Percentiles rank a stretch among this genome's conserved stretches.
phyloP scores from a whole-genome alignment of 306 rosid species.

The Alnus glutinosa region DNA sequence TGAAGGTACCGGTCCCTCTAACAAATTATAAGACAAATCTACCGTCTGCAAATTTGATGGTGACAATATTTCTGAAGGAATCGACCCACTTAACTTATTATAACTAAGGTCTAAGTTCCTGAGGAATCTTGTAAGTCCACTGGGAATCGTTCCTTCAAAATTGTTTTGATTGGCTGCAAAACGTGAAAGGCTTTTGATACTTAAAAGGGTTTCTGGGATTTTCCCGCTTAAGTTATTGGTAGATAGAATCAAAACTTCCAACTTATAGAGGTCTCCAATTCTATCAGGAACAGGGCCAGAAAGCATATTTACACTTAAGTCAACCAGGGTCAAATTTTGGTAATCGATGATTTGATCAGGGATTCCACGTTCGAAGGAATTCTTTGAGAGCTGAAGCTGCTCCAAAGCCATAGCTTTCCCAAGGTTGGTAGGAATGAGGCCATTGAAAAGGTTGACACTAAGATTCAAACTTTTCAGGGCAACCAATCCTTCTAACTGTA shows the following conservation, averaged over 20 bases:
- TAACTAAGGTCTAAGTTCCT: constrained; percentile 63
- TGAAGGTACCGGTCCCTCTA: constrained; percentile 52
- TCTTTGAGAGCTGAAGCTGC: constrained; percentile 54
- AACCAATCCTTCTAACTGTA: constrained; percentile 49
- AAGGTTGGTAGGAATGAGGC: constrained; percentile 49
- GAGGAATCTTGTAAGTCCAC: constrained; percentile 49
- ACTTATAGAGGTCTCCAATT: constrained; percentile 55
- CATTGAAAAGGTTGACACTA: constrained; percentile 17
- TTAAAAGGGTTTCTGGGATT: constrained; percentile 48
- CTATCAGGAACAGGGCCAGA: constrained; percentile 42
- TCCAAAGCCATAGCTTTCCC: constrained; percentile 57
- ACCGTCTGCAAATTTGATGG: constrained; percentile 35
- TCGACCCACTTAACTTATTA: constrained; percentile 35
- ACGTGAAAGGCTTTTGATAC: constrained; percentile 45
- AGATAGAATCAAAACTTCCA: constrained; percentile 64
- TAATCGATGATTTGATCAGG: constrained; percentile 43
- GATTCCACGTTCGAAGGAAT: constrained; percentile 34
- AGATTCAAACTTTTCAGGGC: constrained; percentile 57
- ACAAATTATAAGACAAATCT: constrained; percentile 58
- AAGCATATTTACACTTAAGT: constrained; percentile 34
- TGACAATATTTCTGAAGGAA: constrained; percentile 59
- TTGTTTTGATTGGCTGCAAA: constrained; percentile 68
- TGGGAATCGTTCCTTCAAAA: constrained; percentile 48
- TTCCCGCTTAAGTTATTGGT: constrained; percentile 39
- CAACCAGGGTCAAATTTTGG: constrained; percentile 50